These are phyloP conservation scores for Fusarium sp. DNA, from an alignment of 2,329 filamentous ascomycete species.

Conservation along the genomic window DNA sequence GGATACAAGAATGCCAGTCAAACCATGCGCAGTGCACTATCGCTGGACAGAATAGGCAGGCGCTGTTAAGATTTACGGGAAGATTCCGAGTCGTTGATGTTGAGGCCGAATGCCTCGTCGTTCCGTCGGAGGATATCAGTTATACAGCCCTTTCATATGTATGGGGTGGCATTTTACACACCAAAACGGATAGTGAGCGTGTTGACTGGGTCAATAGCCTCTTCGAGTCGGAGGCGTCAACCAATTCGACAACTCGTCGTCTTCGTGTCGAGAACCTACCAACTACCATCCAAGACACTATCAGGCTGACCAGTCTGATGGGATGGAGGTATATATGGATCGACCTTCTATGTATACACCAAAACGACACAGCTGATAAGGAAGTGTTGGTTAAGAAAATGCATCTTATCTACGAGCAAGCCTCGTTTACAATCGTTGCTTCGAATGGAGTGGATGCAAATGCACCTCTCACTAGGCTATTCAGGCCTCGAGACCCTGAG, in stretches of 20 bases:
- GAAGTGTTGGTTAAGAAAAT: neutral
- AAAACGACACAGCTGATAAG: neutral
- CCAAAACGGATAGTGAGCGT: neutral
- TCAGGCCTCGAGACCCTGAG: neutral
- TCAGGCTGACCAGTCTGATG: accelerated
- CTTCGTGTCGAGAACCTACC: neutral
- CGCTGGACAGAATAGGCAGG: neutral
- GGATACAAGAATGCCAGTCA: neutral
- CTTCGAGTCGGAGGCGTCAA: accelerated
- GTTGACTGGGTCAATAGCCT: neutral
- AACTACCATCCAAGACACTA: neutral
- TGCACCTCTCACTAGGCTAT: neutral
- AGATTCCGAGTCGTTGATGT: neutral
- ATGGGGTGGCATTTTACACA: neutral
- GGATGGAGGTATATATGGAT: neutral
- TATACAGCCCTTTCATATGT: neutral
- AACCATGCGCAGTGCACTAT: neutral
- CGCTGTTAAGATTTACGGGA: neutral
- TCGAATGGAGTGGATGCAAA: neutral
- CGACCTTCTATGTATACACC: neutral
- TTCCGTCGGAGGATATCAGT: accelerated
- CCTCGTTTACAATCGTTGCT: neutral
- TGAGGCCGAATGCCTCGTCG: neutral
- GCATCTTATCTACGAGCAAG: neutral
- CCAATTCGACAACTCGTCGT: neutral